Conservation (phyloP, 805 yeast species). For the Metschnikowia proteae region DNA sequence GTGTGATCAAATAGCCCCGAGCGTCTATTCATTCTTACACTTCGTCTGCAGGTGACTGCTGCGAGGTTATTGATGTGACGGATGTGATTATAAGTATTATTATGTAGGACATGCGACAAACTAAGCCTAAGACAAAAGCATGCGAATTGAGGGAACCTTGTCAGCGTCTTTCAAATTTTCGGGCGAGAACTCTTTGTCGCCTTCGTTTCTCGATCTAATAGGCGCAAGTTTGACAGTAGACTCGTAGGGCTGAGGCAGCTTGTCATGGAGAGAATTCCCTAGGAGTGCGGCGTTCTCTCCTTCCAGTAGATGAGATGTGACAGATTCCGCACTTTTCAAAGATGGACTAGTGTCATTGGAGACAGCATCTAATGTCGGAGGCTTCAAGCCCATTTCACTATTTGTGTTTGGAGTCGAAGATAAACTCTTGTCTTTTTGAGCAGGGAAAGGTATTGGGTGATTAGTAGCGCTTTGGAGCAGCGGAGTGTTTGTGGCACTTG, state of each 20-base stretch:
- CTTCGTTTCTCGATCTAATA: conserved; percentile 2
- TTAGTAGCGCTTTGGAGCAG: background rate
- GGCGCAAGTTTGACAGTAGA: conserved; percentile 11
- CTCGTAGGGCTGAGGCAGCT: background rate
- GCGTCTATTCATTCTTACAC: no score
- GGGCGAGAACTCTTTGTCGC: background rate
- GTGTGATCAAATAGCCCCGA: background rate
- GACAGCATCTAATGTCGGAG: background rate
- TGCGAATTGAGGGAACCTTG: conserved; percentile 16
- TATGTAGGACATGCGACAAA: background rate
- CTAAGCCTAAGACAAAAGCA: conserved; percentile 13
- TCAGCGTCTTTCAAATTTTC: conserved; percentile 8
- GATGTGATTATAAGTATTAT: background rate
- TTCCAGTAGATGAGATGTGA: background rate
- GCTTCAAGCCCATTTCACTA: background rate
- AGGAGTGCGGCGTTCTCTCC: background rate
- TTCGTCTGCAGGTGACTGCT: background rate
- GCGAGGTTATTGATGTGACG: background rate
- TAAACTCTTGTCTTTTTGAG: background rate
- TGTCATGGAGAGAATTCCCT: background rate
- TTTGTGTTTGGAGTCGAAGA: background rate
- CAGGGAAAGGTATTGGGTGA: background rate
- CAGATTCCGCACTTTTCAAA: background rate
- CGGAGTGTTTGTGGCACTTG: background rate
- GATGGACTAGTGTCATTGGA: conserved; percentile 2